Evolutionary conservation across 1,284 basidiomycete species (phyloP), one percentile per base, ranked within the genome.

Genomic region (Heterobasidion parviporum): DNA sequence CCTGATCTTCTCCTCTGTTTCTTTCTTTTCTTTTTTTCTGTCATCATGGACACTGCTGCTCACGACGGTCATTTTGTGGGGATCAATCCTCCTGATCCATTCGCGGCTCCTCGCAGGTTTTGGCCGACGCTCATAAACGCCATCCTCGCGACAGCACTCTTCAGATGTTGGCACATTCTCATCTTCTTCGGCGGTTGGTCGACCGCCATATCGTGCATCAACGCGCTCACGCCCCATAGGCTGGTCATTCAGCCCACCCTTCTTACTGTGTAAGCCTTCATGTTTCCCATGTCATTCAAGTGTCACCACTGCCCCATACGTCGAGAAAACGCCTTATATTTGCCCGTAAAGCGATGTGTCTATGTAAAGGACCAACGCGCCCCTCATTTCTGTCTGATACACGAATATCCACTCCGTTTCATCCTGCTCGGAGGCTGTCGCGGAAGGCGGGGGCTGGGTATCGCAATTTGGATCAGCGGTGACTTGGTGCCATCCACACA

Each of bases 121-220:
- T 33, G 44, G 55, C 35, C 53, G 8, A 56, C 75, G 0, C 74
- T 82, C 57, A 51, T 77, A 47, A 69, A 78, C 62, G 78, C 80
- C 1, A 34, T 83, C 14, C 70, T 85, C 6, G 82, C 83, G 2
- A 86, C 83, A 0, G 79, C 83, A 0, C 63, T 86, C 50, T 82
- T 85, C 64, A 72, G 83, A 56, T 86, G 83, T 67, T 86, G 83
- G 83, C 82, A 85, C 60, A 75, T 84, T 52, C 72, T 87, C 14
- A 47, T 85, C 2, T 81, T 85, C 69, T 84, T 83, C 61, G 72
- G 71, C 16, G 80, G 65, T 6, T 86, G 84, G 84, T 72, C 80
- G 4, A 78, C 81, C 0, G 64, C 76, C 18, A 73, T 86, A 38
- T 74, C 38, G 38, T 41, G 38, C 38, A 41, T 41, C 38, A 41